Conservation (phyloP, 2,329 filamentous ascomycete genomes). For the Cercospora citrullina region DNA sequence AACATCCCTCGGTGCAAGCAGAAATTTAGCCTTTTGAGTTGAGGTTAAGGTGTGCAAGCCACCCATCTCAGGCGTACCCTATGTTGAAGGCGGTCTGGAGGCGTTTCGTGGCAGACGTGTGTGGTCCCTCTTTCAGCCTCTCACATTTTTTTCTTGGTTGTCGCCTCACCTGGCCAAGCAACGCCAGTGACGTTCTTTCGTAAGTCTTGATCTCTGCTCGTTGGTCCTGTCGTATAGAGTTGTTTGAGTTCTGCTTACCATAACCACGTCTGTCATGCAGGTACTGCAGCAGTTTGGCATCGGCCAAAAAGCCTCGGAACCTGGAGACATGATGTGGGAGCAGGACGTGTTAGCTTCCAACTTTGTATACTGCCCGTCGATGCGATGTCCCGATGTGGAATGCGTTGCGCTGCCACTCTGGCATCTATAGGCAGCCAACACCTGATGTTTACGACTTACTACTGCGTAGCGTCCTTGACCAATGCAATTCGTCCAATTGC, state of each 20-base stretch:
- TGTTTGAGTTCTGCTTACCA: neutral
- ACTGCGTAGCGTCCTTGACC: neutral
- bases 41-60: constrained; percentile 3
- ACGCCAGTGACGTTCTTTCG: neutral
- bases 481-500: neutral
- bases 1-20: constrained; percentile 8
- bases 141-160: neutral
- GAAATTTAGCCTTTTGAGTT: neutral
- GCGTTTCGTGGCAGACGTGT: constrained; percentile 5
- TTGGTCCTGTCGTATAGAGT: constrained; percentile 7
- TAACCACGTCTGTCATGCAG: neutral
- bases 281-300: neutral
- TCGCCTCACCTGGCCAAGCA: neutral
- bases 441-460: neutral
- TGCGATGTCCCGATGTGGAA: neutral
- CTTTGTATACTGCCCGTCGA: neutral
- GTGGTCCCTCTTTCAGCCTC: neutral
- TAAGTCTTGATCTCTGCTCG: constrained; percentile 5
- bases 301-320: neutral
- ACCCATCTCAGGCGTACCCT: constrained; percentile 8
- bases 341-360: neutral
- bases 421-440: neutral
- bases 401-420: neutral
- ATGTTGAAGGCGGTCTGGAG: neutral
- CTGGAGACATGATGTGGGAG: neutral